Percentiles rank a stretch among this genome's conserved stretches.
phyloP scores from a whole-genome alignment of 768 basidiomycete genomes.

The Myochromella boudieri region DNA sequence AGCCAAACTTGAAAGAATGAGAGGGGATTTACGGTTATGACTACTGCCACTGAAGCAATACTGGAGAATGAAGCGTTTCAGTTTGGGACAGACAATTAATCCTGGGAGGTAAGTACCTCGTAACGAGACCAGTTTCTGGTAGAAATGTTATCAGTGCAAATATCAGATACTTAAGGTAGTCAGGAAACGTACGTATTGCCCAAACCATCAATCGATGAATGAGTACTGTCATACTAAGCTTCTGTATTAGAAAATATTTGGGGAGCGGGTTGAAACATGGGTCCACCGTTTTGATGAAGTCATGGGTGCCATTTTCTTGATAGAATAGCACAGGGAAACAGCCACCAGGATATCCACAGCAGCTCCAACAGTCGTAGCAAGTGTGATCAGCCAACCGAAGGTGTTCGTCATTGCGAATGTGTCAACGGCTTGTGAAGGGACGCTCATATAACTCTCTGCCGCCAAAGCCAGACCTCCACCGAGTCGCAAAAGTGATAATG shows the following conservation, averaged over 20 bases:
- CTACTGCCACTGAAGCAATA: conserved; percentile 21
- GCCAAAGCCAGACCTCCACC: conserved; percentile 17
- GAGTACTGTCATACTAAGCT: conserved; percentile 14
- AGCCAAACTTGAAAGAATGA: not conserved
- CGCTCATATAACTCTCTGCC: conserved; percentile 20
- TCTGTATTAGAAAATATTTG: not conserved
- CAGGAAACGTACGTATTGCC: conserved; percentile 22
- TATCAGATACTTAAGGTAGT: not conserved
- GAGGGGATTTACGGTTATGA: conserved; percentile 15
- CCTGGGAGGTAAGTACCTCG: conserved; percentile 19
- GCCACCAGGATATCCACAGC: conserved; percentile 24
- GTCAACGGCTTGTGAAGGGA: conserved; percentile 20
- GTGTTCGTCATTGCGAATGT: conserved; percentile 16
- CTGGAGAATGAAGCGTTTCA: conserved; percentile 7
- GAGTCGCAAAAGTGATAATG: conserved; percentile 20
- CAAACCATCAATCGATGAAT: conserved; percentile 22
- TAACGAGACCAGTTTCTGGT: conserved; percentile 23
- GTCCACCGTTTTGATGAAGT: conserved; percentile 10
- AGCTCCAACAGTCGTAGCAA: conserved; percentile 19
- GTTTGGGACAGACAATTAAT: not conserved
- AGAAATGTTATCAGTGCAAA: not conserved
- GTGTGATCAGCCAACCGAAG: conserved; percentile 26
- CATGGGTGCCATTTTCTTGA: conserved; percentile 8
- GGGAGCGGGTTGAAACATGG: conserved; percentile 4
- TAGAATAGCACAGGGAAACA: conserved; percentile 20